Evolutionary conservation across 352 stramenopile species (phyloP), one percentile per base, ranked within the genome.

Genomic region (Pythium aristosporum): DNA sequence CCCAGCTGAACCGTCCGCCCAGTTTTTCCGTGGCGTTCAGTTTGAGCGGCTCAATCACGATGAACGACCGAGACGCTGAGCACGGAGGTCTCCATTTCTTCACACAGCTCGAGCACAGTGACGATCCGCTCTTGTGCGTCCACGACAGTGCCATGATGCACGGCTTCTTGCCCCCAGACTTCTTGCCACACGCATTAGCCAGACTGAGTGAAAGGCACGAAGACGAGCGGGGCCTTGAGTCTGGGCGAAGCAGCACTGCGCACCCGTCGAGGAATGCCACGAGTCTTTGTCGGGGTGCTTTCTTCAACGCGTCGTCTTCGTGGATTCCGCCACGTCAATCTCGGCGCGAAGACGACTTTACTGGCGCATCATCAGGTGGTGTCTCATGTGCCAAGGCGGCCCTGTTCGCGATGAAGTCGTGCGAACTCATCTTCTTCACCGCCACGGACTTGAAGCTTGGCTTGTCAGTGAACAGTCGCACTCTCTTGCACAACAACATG

Each of bases 371-470:
- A 55, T 81, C 39, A 43, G 39, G 42, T 7, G 63, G 52, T 21
- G 51, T 71, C 16, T 42, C 73, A 20, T 85, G 74, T 30, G 76
- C 80, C 9, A 89, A 89, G 52, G 71, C 63, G 34, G 68, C 71
- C 0, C 57, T 89, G 28, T 52, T 87, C 3, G 75, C 80, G 2
- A 66, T 63, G 5, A 52, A 68, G 28, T 79, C 80, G 4, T 61
- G 67, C 7, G 78, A 87, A 12, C 20, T 89, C 0, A n/a, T 87
- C 3, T 89, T 87, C 59, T 72, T 89, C 20, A 77, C 76, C 10
- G 68, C 74, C 1, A 30, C 52, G 0, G 77, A 87, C 56, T 43
- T 89, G 10, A 65, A 58, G 3, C 46, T 71, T 12, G 60, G 69
- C 4, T 39, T 89, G 16, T 85, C 74, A 3, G 16, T 59, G 1